These are phyloP conservation scores for Chlamydomonas reinhardtii DNA, from an alignment of 163 green algal genomes.

Conservation along the genomic window DNA sequence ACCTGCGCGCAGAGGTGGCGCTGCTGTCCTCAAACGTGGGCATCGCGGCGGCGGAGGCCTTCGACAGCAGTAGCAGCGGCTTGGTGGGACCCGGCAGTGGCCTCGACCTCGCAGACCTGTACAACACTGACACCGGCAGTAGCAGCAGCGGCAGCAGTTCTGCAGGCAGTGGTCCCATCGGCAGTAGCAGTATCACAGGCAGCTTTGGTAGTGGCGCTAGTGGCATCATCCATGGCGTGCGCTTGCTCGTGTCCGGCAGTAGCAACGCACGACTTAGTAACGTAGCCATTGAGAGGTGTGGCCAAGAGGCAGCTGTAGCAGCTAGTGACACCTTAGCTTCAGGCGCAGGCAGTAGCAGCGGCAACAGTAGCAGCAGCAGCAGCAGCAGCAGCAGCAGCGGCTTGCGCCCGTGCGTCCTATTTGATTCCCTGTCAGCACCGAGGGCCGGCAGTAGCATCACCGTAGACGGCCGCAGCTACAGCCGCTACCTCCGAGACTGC, in stretches of 20 bases:
- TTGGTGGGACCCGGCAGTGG: neutral
- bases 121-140: no score
- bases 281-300: constrained; percentile 49
- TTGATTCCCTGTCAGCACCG: no score
- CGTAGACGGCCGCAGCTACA: no score
- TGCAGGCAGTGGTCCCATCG: no score
- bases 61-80: no score
- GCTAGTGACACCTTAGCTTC: no score
- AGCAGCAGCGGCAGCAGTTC: neutral
- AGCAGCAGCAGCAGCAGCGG: neutral
- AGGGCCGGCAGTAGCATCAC: no score
- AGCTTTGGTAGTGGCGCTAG: neutral
- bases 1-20: constrained; percentile 43
- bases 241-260: neutral
- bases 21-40: constrained; percentile 48
- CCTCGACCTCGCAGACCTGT: no score
- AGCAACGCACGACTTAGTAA: neutral
- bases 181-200: neutral
- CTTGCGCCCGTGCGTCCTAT: neutral
- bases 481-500: neutral
- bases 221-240: neutral
- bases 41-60: constrained; percentile 20
- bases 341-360: neutral
- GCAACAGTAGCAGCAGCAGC: no score
- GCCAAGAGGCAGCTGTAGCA: constrained; percentile 34